Evolutionary conservation across 129 eudicot genomes (phyloP).

Genomic region (Flaveria sonorensis): DNA sequence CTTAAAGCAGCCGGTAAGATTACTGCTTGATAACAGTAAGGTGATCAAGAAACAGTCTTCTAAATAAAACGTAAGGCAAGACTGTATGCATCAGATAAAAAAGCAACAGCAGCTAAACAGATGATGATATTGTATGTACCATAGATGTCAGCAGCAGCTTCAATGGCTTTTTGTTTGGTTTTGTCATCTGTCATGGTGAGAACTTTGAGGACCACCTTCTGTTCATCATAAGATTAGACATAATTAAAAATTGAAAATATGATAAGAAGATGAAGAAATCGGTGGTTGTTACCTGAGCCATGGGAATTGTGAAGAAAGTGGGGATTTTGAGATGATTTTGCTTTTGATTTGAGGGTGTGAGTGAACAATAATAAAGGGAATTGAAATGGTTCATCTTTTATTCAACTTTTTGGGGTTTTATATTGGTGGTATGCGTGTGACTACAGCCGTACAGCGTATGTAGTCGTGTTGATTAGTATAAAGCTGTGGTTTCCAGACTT

Average conservation of each 20-base stretch:
- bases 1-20: too few relatives aligned
- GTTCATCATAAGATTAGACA: constrained; percentile 18
- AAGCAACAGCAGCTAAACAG: too few relatives aligned
- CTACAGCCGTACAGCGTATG: constrained; percentile 33
- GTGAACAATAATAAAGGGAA: constrained; percentile 23
- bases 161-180: constrained; percentile 91
- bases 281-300: constrained; percentile 39
- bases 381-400: constrained; percentile 25
- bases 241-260: background rate
- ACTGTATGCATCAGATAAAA: too few relatives aligned
- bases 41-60: too few relatives aligned
- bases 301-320: constrained; percentile 24
- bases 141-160: constrained; percentile 89
- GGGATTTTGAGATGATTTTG: constrained; percentile 13
- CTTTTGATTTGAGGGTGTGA: constrained; percentile 7
- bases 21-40: too few relatives aligned
- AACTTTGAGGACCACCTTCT: constrained; percentile 79
- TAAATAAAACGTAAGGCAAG: too few relatives aligned
- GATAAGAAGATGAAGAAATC: constrained; percentile 11
- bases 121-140: constrained; percentile 49
- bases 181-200: constrained; percentile 90
- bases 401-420: constrained; percentile 26
- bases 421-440: constrained; percentile 27
- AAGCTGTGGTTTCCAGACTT: background rate
- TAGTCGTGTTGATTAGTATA: constrained; percentile 20